Base-by-base conservation (phyloP, 2,329 filamentous ascomycete genomes). In the Diaporthe eres region DNA sequence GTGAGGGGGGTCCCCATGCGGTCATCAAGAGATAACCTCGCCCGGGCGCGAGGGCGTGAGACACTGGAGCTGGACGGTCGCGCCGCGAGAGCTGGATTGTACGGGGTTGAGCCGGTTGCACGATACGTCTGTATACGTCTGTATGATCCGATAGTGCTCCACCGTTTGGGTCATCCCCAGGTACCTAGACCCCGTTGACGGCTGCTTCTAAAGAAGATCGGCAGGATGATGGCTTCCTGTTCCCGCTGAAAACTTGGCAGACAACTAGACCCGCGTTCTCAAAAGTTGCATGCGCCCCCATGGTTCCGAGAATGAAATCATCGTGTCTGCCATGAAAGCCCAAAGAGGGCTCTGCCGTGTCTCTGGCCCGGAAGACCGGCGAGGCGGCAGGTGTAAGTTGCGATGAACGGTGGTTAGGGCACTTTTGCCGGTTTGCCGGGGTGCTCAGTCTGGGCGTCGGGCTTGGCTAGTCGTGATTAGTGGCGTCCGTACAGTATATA, bases 101-200 rank as follows among this genome's bases (percentile, higher is more conserved):
- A 58, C 19, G 63, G 63, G 63, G 63, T 34, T 51, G 44, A 19
- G 63, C 63, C 22, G 63, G 44, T 34, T 53, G 31, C 7, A 68
- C 22, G 12, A 70, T 70, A 55, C 65, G 65, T 70, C 65, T 70
- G 15, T 55, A 70, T 70, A 70, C 65, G 65, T 70, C 65, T 70
- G 15, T 55, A 70, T 70, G 65, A 70, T 70, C 39, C 47, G 65
- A 70, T 55, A 55, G 49, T 55, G 49, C 65, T 55, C 65, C 65
- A 70, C 65, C 34, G 34, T 55, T 70, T 28, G 34, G 49, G 65
- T 55, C 65, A 4, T n/a, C 65, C 65, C 49, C 65, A 70, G 65
- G 65, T 55, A 55, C 49, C 49, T 15, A 68, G 49, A 25, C 49
- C 65, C 65, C 65, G 65, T 55, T 42, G 47, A 70, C 65, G 57